Conservation (phyloP, 2,329 filamentous ascomycete species). For the Paraphaeosphaeria minitans region DNA sequence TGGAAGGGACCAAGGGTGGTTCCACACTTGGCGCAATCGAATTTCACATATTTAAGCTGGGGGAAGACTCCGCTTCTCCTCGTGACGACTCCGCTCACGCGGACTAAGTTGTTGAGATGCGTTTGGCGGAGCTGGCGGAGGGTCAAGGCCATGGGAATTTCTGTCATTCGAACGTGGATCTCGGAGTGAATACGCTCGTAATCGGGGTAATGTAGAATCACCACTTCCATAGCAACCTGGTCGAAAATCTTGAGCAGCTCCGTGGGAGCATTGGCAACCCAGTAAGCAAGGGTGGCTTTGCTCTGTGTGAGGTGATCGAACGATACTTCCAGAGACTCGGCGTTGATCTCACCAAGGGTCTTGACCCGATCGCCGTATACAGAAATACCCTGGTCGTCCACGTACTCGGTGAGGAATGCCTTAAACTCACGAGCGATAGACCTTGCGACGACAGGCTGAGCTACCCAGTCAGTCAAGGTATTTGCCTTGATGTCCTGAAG, state of each 20-base stretch:
- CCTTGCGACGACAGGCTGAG: slow-evolving; percentile 84
- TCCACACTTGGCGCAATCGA: slow-evolving; percentile 93
- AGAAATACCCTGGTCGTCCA: slow-evolving; percentile 83
- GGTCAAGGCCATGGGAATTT: slow-evolving; percentile 92
- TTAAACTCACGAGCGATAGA: slow-evolving; percentile 98
- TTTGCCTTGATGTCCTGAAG: slow-evolving; percentile 91
- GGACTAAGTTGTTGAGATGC: slow-evolving; percentile 92
- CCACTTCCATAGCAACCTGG: slow-evolving; percentile 94
- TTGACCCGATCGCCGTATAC: slow-evolving; percentile 95
- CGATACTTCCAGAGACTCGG: slow-evolving; percentile 93
- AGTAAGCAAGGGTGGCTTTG: slow-evolving; percentile 94
- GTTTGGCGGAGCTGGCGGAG: slow-evolving; percentile 92
- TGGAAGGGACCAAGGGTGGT: slow-evolving; percentile 93
- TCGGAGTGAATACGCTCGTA: slow-evolving; percentile 98
- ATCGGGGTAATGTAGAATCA: slow-evolving; percentile 93
- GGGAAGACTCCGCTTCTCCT: slow-evolving; percentile 94
- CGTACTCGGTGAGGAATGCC: slow-evolving; percentile 94
- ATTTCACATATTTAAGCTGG: slow-evolving; percentile 97
- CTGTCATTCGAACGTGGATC: slow-evolving; percentile 95
- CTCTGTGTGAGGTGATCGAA: slow-evolving; percentile 89
- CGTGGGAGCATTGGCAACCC: slow-evolving; percentile 92
- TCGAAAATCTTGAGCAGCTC: slow-evolving; percentile 97
- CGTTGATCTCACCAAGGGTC: slow-evolving; percentile 95
- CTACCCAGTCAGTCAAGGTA: slow-evolving; percentile 93
- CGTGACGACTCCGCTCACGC: slow-evolving; percentile 94